phyloP scores from a whole-genome alignment of 176 grass and related monocot genomes.

The Aegilops bicornis region DNA sequence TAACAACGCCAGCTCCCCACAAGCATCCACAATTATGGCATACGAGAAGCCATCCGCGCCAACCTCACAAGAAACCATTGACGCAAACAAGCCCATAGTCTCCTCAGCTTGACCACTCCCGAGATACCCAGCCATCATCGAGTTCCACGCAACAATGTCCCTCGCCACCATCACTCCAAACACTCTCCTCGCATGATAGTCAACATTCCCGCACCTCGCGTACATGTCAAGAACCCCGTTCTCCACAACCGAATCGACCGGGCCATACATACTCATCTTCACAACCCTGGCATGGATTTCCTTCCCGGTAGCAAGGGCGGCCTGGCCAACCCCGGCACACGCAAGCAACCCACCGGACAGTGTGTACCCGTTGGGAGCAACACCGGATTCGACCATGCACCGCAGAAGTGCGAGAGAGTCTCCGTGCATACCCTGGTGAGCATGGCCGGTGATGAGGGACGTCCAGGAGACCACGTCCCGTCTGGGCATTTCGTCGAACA shows the following conservation, averaged over 20 bases:
- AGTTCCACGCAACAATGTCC: constrained; percentile 52
- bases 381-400: constrained; percentile 19
- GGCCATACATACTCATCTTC: constrained; percentile 20
- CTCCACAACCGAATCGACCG: constrained; percentile 36
- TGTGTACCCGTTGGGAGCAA: constrained; percentile 45
- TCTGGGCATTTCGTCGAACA: constrained; percentile 58
- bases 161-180: constrained; percentile 40
- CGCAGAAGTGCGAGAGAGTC: constrained; percentile 27
- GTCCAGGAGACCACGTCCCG: constrained; percentile 64
- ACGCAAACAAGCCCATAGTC: constrained; percentile 31
- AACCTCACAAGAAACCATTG: constrained; percentile 35
- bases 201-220: constrained; percentile 22
- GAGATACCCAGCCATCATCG: constrained; percentile 53
- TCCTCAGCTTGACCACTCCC: constrained; percentile 44
- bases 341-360: constrained; percentile 45
- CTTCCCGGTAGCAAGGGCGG: constrained; percentile 31
- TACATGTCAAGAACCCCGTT: constrained; percentile 69
- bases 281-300: constrained; percentile 54
- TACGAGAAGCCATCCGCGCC: constrained; percentile 46
- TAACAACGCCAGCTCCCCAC: constrained; percentile 39
- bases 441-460: constrained; percentile 55
- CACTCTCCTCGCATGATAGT: constrained; percentile 22
- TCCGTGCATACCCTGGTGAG: constrained; percentile 25
- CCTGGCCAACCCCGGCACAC: constrained; percentile 22
- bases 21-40: constrained; percentile 45